Base-by-base conservation (phyloP, 306 rosid genomes). In the Citrullus mucosospermus region DNA sequence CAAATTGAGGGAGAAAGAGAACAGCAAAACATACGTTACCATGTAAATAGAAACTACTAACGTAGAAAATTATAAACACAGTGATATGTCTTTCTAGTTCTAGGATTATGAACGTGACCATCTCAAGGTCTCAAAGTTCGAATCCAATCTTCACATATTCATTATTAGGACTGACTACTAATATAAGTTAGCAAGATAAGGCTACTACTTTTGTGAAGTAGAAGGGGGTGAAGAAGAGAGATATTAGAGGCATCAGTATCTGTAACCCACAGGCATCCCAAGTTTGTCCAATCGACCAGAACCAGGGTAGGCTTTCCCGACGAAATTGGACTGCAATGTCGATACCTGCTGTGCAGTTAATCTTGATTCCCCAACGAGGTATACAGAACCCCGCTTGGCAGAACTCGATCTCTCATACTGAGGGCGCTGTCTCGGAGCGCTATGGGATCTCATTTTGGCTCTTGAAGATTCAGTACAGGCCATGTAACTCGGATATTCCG, bases 281-380 rank as follows among this genome's bases (percentile, higher is more conserved):
- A 85, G 90, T 86, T 85, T 89, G 87, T 92, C 99, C 88, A 95
- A 88, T 17, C 95, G 96, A 75, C 97, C 99, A 43, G 97, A 95
- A 28, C 89, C 98, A 8, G 87, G 96, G 82, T 90, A 90, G 43
- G 88, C 93, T 79, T 91, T 91, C 87, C 53, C 81, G 1, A 86
- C 65, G 61, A 93, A 90, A 79, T 78, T 91, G 12, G 89, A 77
- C 9, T 88, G 97, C 85, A 89, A 79, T 32, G 88, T 34, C 20
- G 93, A 80, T 18, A 78, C 38, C 83, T 80, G 82, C 66, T 83
- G 92, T 8, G 85, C 53, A 54, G 67, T 78, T 25, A 81, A 70
- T 63, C 79, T 86, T 1, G 85, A 61, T 57, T 86, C 85, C 0
- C 89, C 89, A 62, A 51, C 77, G 32, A 88, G 88, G 56, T 84